Evolutionary conservation across 2,329 filamentous ascomycete genomes (phyloP).

Genomic region (Septoria petroselini): DNA sequence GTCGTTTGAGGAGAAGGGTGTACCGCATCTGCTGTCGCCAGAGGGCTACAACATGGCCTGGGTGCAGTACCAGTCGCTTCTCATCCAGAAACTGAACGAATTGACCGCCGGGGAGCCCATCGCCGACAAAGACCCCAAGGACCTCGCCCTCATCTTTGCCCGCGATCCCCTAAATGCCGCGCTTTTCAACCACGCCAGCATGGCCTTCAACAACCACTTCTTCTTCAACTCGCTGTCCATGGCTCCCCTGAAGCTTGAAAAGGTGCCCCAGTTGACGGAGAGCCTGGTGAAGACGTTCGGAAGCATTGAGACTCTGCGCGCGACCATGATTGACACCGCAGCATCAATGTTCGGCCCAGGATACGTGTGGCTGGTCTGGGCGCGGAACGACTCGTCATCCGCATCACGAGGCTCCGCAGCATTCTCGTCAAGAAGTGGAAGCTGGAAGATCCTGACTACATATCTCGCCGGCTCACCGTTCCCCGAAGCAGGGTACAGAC

Average conservation of each 20-base stretch:
- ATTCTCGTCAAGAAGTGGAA: constrained; percentile 43
- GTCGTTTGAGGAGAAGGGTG: constrained; percentile 50
- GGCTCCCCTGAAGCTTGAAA: constrained; percentile 43
- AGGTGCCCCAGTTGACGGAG: constrained; percentile 55
- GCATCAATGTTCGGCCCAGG: constrained; percentile 93
- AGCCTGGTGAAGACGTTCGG: constrained; percentile 71
- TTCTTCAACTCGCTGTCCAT: constrained; percentile 60
- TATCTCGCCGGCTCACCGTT: constrained; percentile 91
- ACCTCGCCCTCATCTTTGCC: constrained; percentile 70
- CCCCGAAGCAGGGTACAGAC: constrained; percentile 76
- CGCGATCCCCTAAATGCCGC: constrained; percentile 74
- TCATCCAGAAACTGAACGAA: constrained; percentile 73
- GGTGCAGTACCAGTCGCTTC: constrained; percentile 72
- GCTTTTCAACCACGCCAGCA: constrained; percentile 93
- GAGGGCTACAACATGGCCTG: constrained; percentile 73
- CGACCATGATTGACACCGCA: constrained; percentile 76
- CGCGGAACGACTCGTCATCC: constrained; percentile 21
- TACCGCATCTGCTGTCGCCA: constrained; percentile 68
- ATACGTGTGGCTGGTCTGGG: constrained; percentile 85
- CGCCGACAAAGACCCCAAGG: constrained; percentile 60
- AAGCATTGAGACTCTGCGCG: constrained; percentile 75
- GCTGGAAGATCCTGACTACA: constrained; percentile 71
- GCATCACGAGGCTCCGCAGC: constrained; percentile 31
- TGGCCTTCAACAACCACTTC: constrained; percentile 88
- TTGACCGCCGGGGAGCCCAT: constrained; percentile 67